These are phyloP conservation scores for Parastagonospora avenae DNA, from an alignment of 2,329 filamentous ascomycete genomes.

Conservation along the genomic window DNA sequence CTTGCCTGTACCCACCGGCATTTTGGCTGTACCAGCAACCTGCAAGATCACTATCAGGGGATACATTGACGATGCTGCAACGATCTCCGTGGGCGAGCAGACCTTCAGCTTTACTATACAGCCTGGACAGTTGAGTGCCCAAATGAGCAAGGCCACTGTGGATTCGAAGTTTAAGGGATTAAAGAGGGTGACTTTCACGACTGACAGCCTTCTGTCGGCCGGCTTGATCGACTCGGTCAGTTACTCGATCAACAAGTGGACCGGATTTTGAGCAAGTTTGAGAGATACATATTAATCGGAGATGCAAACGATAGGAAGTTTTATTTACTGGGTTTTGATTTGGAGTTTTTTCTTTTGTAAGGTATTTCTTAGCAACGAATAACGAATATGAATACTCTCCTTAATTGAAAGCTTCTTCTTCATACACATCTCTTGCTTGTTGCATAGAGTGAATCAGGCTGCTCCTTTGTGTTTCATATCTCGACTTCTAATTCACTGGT, in stretches of 20 bases:
- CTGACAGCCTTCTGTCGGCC: background rate
- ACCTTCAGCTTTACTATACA: background rate
- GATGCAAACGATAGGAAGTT: no score
- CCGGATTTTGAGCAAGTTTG: background rate
- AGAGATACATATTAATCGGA: no score
- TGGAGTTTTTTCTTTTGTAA: background rate
- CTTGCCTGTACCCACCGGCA: background rate
- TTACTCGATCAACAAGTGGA: slow-evolving; percentile 1
- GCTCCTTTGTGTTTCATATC: no score
- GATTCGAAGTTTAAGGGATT: slow-evolving; percentile 6
- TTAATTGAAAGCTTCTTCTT: no score
- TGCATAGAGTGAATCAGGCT: no score
- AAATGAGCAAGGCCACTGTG: slow-evolving; percentile 4
- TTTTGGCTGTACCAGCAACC: background rate
- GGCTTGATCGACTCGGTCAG: slow-evolving; percentile 8
- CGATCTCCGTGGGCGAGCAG: slow-evolving; percentile 1
- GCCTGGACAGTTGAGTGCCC: background rate
- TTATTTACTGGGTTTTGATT: background rate
- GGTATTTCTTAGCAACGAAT: no score
- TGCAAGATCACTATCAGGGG: slow-evolving; percentile 6
- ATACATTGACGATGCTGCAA: background rate
- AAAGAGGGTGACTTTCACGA: slow-evolving; percentile 4
- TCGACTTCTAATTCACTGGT: no score
- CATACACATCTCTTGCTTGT: no score
- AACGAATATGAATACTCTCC: no score